These are phyloP conservation scores for Alternaria ethzedia DNA, from an alignment of 2,329 filamentous ascomycete genomes.

Conservation along the genomic window DNA sequence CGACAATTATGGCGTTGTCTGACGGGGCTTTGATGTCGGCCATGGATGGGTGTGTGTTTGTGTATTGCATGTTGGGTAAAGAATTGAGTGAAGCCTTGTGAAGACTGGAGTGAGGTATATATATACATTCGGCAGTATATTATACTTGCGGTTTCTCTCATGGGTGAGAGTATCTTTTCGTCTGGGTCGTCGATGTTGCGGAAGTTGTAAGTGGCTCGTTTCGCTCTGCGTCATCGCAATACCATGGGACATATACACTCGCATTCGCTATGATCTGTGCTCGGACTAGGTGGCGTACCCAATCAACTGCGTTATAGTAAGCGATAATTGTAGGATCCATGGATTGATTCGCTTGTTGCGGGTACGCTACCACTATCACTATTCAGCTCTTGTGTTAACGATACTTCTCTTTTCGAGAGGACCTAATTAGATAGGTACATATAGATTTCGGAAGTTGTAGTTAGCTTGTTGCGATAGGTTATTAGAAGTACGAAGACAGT, in stretches of 20 bases:
- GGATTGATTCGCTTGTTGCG: background rate
- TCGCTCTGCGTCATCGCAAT: background rate
- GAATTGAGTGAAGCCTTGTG: background rate
- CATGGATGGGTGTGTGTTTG: background rate
- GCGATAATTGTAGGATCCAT: background rate
- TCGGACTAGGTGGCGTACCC: background rate
- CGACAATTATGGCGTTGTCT: background rate
- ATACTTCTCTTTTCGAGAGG: no score
- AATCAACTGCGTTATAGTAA: background rate
- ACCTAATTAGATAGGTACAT: no score
- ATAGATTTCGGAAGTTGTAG: no score
- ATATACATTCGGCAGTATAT: background rate
- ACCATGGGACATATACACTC: background rate
- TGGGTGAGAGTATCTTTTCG: background rate
- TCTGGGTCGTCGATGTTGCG: background rate
- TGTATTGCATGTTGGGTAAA: background rate
- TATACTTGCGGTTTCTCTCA: background rate
- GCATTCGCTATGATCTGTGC: background rate
- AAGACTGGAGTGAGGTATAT: background rate
- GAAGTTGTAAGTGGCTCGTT: background rate
- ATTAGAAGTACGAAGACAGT: no score
- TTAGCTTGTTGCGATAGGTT: no score
- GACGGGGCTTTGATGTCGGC: background rate
- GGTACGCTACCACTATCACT: background rate
- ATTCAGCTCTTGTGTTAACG: no score